A percentile compares a stretch with the other conserved stretches of the same genome.
Evolutionary conservation across 495 filamentous ascomycete species (phyloP).

Genomic region (Podospora tetraspora): DNA sequence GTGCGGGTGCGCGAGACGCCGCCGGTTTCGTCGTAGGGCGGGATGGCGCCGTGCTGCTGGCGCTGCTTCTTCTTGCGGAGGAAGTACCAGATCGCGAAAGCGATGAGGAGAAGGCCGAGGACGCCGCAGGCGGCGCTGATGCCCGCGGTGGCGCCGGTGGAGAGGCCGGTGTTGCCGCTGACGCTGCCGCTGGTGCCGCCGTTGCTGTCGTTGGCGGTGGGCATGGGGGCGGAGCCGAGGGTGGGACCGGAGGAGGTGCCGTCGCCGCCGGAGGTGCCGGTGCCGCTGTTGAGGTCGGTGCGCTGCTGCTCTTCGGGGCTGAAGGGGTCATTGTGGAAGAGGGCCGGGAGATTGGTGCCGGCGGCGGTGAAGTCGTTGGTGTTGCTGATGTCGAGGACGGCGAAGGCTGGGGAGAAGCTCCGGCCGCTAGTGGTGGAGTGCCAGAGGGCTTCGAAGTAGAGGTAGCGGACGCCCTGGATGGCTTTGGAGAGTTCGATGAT

Average conservation of each 20-base stretch:
- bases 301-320: neutral
- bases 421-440: neutral
- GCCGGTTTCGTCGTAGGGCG: slow-evolving; percentile 14
- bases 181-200: too few species aligned
- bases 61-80: slow-evolving; percentile 27
- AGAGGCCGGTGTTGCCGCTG: slow-evolving; percentile 20
- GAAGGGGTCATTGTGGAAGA: neutral
- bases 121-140: slow-evolving; percentile 38
- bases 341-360: neutral
- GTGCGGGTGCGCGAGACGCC: slow-evolving; percentile 19
- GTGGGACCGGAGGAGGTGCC: neutral
- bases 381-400: neutral
- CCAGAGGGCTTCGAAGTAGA: slow-evolving; percentile 24
- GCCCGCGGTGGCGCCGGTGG: slow-evolving; percentile 36
- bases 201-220: neutral
- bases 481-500: neutral
- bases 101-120: slow-evolving; percentile 32
- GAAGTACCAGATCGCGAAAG: slow-evolving; percentile 31
- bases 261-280: neutral
- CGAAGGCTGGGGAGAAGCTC: slow-evolving; percentile 22
- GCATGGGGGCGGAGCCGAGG: neutral
- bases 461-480: neutral
- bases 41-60: slow-evolving; percentile 8
- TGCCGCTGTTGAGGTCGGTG: neutral
- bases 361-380: neutral